Conservation (phyloP, 257 asterid species). For the Ilex asprella region DNA sequence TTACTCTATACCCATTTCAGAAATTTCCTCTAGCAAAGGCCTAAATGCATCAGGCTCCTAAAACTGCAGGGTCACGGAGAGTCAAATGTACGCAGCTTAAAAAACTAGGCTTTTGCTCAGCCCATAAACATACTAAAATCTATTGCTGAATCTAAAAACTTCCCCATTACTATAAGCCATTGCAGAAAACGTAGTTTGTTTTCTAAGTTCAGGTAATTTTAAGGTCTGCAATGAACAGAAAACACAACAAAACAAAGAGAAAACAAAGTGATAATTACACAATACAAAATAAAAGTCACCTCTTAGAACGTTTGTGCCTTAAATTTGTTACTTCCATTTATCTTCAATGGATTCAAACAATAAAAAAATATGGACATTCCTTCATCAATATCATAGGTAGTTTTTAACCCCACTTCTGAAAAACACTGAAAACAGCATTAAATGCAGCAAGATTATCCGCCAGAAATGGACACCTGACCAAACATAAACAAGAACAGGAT, state of each 20-base stretch:
- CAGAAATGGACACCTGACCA: constrained; percentile 36
- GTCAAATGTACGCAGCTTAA: too few relatives aligned
- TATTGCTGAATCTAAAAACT: too few relatives aligned
- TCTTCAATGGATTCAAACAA: constrained; percentile 5
- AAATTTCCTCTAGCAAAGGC: too few relatives aligned
- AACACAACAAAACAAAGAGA: background rate
- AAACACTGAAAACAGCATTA: constrained; percentile 32
- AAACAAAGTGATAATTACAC: too few relatives aligned
- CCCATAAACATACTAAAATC: too few relatives aligned
- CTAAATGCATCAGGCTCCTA: too few relatives aligned
- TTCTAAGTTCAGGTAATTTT: too few relatives aligned
- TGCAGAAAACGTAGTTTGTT: background rate
- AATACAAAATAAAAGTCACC: constrained; percentile 7
- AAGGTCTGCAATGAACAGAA: background rate
- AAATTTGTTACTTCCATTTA: constrained; percentile 11
- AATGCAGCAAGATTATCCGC: constrained; percentile 46
- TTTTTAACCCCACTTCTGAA: background rate
- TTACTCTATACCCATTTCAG: too few relatives aligned
- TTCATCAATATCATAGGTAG: constrained; percentile 1
- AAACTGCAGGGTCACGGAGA: too few relatives aligned
- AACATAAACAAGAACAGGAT: constrained; percentile 24
- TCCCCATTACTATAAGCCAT: background rate
- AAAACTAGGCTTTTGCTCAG: too few relatives aligned
- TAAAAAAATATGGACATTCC: constrained; percentile 2
- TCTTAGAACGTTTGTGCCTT: constrained; percentile 13